Conservation (phyloP, 1,284 basidiomycete genomes). For the Mycena citricolor region DNA sequence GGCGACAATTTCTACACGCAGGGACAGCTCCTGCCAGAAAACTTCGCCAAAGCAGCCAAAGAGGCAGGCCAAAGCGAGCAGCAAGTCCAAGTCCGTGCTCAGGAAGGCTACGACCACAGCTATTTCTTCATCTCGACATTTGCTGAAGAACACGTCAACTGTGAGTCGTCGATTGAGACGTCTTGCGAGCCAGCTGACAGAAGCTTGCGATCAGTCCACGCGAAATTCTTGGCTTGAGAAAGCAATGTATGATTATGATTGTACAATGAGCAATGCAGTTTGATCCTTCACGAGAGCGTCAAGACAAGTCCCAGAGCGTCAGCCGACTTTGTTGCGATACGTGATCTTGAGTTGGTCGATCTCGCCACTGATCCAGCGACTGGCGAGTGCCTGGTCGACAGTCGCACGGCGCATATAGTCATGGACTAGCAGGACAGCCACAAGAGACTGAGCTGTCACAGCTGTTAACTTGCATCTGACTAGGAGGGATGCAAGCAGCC, state of each 20-base stretch:
- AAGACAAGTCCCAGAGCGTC: conserved; percentile 17
- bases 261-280: conserved; percentile 15
- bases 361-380: conserved; percentile 64
- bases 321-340: conserved; percentile 13
- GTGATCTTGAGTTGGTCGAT: conserved; percentile 49
- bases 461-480: no score
- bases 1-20: conserved; percentile 86
- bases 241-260: conserved; percentile 7
- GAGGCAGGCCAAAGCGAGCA: conserved; percentile 70
- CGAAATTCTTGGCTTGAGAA: conserved; percentile 45
- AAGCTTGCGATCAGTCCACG: conserved; percentile 62
- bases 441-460: conserved; percentile 53
- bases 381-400: conserved; percentile 55
- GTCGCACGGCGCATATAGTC: conserved; percentile 59
- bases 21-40: conserved; percentile 87
- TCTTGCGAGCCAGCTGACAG: conserved; percentile 11
- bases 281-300: conserved; percentile 5
- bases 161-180: conserved; percentile 35
- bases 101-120: conserved; percentile 91
- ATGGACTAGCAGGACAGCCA: conserved; percentile 55
- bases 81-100: conserved; percentile 79
- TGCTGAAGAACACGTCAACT: conserved; percentile 68
- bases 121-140: conserved; percentile 86
- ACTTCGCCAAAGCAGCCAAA: conserved; percentile 78
- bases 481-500: conserved; percentile 25